Evolutionary conservation across 768 basidiomycete species (phyloP).

Genomic region (Podaxis pistillaris): DNA sequence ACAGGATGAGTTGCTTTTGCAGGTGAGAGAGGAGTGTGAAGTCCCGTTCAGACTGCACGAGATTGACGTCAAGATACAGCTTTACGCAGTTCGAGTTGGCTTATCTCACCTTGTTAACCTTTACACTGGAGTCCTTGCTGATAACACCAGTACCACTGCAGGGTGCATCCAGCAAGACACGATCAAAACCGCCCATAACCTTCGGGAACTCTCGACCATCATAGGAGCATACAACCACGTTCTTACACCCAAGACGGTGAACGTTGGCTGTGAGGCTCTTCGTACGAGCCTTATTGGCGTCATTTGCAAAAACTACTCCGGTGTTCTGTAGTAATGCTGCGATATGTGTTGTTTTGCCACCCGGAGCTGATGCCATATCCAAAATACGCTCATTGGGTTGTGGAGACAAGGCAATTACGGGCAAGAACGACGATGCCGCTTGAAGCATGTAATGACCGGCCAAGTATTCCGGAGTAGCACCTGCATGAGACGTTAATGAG

Average conservation of each 20-base stretch:
- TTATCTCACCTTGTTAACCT: conserved; percentile 89
- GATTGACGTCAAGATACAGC: conserved; percentile 10
- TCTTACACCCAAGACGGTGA: conserved; percentile 96
- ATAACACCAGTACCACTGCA: conserved; percentile 99
- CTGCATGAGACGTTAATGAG: neutral
- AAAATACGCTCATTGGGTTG: conserved; percentile 92
- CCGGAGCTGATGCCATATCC: conserved; percentile 98
- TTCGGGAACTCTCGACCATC: conserved; percentile 98
- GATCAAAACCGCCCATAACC: conserved; percentile 97
- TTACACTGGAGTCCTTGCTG: conserved; percentile 95
- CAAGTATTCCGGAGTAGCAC: conserved; percentile 95
- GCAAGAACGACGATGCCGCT: conserved; percentile 98
- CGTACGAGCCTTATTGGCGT: conserved; percentile 89
- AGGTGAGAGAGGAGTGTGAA: conserved; percentile 95
- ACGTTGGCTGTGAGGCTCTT: conserved; percentile 97
- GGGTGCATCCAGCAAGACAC: conserved; percentile 95
- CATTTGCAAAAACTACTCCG: conserved; percentile 97
- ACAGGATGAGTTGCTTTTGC: conserved; percentile 97
- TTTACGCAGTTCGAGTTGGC: neutral
- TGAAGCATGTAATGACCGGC: conserved; percentile 99
- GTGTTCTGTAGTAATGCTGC: conserved; percentile 97
- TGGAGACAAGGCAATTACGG: conserved; percentile 92
- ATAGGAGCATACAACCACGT: conserved; percentile 95
- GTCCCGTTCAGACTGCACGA: conserved; percentile 81
- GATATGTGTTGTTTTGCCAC: conserved; percentile 98